A percentile compares a stretch with the other conserved stretches of the same genome.
phyloP scores from a whole-genome alignment of 169 alveolate genomes.

The Cryptosporidium sp. region DNA sequence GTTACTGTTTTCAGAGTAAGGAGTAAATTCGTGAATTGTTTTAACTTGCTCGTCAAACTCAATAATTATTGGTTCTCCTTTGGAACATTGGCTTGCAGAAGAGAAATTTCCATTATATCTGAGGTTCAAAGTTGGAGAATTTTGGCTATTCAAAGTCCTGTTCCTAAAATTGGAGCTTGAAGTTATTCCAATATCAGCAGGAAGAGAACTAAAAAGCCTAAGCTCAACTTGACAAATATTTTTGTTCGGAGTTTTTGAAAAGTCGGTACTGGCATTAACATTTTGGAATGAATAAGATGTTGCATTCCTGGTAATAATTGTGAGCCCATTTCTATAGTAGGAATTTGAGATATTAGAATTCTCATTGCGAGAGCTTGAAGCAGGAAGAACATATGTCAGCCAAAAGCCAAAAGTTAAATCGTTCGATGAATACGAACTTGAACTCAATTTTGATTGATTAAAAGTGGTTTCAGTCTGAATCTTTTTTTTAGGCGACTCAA shows the following conservation, averaged over 20 bases:
- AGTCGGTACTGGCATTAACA: constrained; percentile 5
- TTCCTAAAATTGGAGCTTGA: constrained; percentile 8
- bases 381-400: constrained; percentile 48
- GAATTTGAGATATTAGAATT: constrained; percentile 14
- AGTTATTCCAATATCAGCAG: constrained; percentile 37
- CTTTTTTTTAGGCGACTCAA: constrained; percentile 16
- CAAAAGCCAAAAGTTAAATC: constrained; percentile 47
- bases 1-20: not conserved
- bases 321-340: constrained; percentile 56
- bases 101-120: constrained; percentile 56
- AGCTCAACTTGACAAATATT: constrained; percentile 40
- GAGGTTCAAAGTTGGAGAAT: constrained; percentile 12
- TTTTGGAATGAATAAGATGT: not conserved
- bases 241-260: constrained; percentile 9
- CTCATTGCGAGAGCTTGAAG: not conserved
- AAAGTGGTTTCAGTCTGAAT: not conserved
- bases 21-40: constrained; percentile 31
- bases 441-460: not conserved
- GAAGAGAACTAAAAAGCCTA: constrained; percentile 52
- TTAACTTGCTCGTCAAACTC: constrained; percentile 47
- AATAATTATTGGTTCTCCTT: constrained; percentile 60
- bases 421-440: not conserved
- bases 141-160: not conserved
- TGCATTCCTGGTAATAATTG: constrained; percentile 41
- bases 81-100: not conserved